Evolutionary conservation across 177 flowering plant species (phyloP).

Genomic region (Vitis hybrid): DNA sequence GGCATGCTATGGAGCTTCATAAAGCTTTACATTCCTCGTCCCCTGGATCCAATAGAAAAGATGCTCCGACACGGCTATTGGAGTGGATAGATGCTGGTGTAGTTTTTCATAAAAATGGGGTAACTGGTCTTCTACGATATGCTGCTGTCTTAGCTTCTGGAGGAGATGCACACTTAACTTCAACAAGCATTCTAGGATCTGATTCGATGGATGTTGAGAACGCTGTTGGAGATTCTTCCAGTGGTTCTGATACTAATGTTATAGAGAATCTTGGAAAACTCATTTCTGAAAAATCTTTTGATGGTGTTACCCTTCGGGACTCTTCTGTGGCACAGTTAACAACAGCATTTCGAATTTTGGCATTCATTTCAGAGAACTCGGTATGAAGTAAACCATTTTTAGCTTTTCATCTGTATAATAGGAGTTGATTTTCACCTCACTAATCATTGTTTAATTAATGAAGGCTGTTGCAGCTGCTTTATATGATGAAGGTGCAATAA

Average conservation of each 20-base stretch:
- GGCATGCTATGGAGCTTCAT: conserved; percentile 82
- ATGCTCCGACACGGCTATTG: conserved; percentile 93
- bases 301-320: conserved; percentile 81
- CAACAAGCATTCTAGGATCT: conserved; percentile 65
- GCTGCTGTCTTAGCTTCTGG: conserved; percentile 96
- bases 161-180: conserved; percentile 84
- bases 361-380: conserved; percentile 84
- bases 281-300: conserved; percentile 75
- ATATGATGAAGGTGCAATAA: conserved; percentile 90
- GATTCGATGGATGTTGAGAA: conserved; percentile 86
- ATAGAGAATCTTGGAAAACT: conserved; percentile 83
- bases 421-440: background rate
- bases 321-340: conserved; percentile 85
- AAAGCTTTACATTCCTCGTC: conserved; percentile 84
- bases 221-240: conserved; percentile 65
- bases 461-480: conserved; percentile 86
- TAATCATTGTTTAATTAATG: conserved; percentile 23
- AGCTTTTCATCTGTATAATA: background rate
- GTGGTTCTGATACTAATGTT: conserved; percentile 65
- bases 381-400: conserved; percentile 37
- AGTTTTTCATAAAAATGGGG: conserved; percentile 88
- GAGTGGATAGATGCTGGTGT: conserved; percentile 99
- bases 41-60: conserved; percentile 90
- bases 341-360: conserved; percentile 84
- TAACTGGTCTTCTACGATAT: conserved; percentile 83